Evolutionary conservation across 2,329 filamentous ascomycete genomes (phyloP), one percentile per base, ranked within the genome.

Genomic region (Venturia asperata): DNA sequence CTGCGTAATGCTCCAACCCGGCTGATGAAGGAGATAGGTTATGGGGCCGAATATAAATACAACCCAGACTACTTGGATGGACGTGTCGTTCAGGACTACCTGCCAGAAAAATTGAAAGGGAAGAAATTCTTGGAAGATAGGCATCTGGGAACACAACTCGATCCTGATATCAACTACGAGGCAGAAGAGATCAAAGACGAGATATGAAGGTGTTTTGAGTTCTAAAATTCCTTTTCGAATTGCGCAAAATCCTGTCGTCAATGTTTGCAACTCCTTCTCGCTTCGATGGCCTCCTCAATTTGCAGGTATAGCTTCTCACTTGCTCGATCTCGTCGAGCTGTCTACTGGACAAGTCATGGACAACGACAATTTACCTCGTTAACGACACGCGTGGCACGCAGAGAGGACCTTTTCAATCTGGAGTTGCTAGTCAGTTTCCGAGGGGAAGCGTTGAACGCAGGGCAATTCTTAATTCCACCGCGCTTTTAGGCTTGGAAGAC

Each of bases 1-100:
- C 77, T 99, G 66, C 81, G 94, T 66, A 97, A 97, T 75, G 94
- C 94, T 10, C 93, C 94, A 0, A 97, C 94, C 1, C 84, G 87
- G 69, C 74, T 97, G 69, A 96, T 99, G 93, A 90, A 92, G 71
- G 93, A 97, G 70, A 78, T 97, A 69, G 93, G 91, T 0, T 96
- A 92, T 72, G 92, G 92, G 0, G 87, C 86, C 62, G 90, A 92
- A 74, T 99, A 99, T 77, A 97, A 97, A 76, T 97, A 99, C 73
- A 96, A 96, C 70, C 94, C 94, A 0, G 90, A 96, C 70, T 99
- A 93, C 72, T 77, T 84, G 62, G 86, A 92, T 67, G 94, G 94
- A 0, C 85, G 79, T 70, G 93, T 97, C 0, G 83, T 81, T 68
- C 94, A 99, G 78, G 89, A 92, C 30, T 99, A 97, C 76, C 76